Base-by-base conservation (phyloP, 345 rosid genomes). In the Garcia nutans region DNA sequence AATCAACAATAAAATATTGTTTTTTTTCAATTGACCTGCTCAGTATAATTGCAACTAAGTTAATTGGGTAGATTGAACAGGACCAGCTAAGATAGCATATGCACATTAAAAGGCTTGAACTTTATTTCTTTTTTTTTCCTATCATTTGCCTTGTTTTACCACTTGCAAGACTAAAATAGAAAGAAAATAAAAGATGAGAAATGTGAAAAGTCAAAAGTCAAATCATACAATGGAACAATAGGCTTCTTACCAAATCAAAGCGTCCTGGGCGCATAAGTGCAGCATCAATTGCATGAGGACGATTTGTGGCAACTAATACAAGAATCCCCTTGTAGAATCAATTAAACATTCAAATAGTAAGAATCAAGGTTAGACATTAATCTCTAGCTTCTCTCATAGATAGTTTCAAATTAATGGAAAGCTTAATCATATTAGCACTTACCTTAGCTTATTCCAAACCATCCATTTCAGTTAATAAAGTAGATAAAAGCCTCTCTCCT, bases 231-330 rank as follows among this genome's bases (percentile, higher is more conserved):
- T 60, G 74, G 58, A 37, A 37, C 41, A 47, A 61, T 8, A 28
- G 6, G 69, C 57, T 74, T 54, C 83, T 78, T 84, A 96, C 99
- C 71, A 90, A 79, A 86, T 96, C 99, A 72, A 96, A 89, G 62
- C 98, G 91, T 71, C 99, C 99, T 76, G 99, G 96, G 20, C 97
- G 93, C 94, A 96, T 83, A 33, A 96, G 93, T 49, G 99, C 99
- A 52, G 92, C 92, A 88, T 96, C 99, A 23, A 96, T 90, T 80
- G 96, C 97, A 73, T 86, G 83, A 1, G 98, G 93, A 8, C 96
- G 93, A 82, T 93, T 96, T 66, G 99, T 93, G 42, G 99, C 97
- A 73, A 97, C 99, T 81, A 96, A 76, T 58, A 96, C 88, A 20
- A 96, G 96, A 78, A 93, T 89, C 26, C 99, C 96, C 99, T 96